Evolutionary conservation across 495 filamentous ascomycete species (phyloP).

Genomic region (Opeltia flavorubescens): DNA sequence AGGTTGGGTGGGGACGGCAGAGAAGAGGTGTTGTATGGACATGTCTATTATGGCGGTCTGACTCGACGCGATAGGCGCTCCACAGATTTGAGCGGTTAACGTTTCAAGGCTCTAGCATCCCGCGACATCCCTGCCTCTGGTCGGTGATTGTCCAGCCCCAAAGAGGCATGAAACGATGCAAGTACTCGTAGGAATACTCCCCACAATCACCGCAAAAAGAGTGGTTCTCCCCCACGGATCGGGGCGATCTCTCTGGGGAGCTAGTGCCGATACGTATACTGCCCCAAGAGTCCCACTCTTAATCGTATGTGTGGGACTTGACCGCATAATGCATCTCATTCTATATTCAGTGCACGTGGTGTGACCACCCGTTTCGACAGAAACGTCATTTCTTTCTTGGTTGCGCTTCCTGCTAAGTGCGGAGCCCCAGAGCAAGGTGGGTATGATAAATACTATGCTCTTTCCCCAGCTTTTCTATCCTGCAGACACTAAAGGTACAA

Average conservation of each 20-base stretch:
- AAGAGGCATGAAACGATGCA: background rate
- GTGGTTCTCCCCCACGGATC: constrained; percentile 1
- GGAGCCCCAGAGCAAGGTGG: background rate
- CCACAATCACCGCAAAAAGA: constrained; percentile 1
- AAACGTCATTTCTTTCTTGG: background rate
- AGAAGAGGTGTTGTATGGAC: too few relatives aligned
- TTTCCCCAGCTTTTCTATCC: background rate
- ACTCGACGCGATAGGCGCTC: constrained; percentile 1
- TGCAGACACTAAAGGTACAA: background rate
- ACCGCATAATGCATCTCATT: background rate
- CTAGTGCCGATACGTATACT: background rate
- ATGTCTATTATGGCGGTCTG: background rate
- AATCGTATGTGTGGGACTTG: background rate
- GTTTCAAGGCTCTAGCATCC: background rate
- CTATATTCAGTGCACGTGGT: constrained; percentile 1
- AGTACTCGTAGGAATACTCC: background rate
- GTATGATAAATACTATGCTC: background rate
- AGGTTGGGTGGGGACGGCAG: background rate
- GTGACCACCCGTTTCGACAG: background rate
- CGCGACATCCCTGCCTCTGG: background rate
- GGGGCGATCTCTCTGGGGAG: background rate
- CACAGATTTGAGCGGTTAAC: background rate
- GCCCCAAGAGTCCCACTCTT: background rate
- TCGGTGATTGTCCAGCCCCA: background rate
- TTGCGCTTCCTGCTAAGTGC: background rate